Evolutionary conservation across 768 basidiomycete species (phyloP), one percentile per base, ranked within the genome.

Genomic region (Daedaleopsis nitida): DNA sequence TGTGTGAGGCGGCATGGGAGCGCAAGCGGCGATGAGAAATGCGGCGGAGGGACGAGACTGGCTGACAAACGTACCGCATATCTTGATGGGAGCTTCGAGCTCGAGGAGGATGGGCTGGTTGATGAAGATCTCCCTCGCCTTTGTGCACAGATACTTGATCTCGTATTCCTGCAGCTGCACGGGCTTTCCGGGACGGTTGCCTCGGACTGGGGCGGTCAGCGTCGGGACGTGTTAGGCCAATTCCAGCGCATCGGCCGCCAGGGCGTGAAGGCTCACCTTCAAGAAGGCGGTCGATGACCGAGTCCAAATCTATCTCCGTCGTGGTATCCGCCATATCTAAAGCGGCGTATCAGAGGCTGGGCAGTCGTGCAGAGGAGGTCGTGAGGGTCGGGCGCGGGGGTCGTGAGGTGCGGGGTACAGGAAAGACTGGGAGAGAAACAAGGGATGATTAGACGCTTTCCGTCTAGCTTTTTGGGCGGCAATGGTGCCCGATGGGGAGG

Each of bases 11-110:
- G 27, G 27, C 21, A 27, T 42, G 34, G 16, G 72, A 68, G 65
- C 65, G 52, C 43, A 32, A 17, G 38, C 47, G 39, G 54, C 56
- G 19, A 27, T 34, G 55, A 45, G 32, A 51, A 48, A 59, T 38
- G 14, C 59, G 55, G 42, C 55, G 32, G 59, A 37, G 53, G 48
- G 23, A 27, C 44, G 59, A 35, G 19, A 37, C 47, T 65, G 60
- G 17, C 57, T 57, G 17, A 39, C 65, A 57, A 55, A 56, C 93
- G 69, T 66, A 96, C 96, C 96, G 74, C 97, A 98, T 75, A 99
- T 99, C 87, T 99, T 99, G 81, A 99, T 98, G 68, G 96, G 96
- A 54, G 96, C 97, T 76, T 98, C 97, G 68, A 98, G 82, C 79
- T 98, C 96, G 75, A 98, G 84, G 63, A 98, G 81, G 74, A 98